A percentile compares a stretch with the other conserved stretches of the same genome.
phyloP scores from a whole-genome alignment of 371 early-diverging fungal genomes.

The Mortierella sp. region DNA sequence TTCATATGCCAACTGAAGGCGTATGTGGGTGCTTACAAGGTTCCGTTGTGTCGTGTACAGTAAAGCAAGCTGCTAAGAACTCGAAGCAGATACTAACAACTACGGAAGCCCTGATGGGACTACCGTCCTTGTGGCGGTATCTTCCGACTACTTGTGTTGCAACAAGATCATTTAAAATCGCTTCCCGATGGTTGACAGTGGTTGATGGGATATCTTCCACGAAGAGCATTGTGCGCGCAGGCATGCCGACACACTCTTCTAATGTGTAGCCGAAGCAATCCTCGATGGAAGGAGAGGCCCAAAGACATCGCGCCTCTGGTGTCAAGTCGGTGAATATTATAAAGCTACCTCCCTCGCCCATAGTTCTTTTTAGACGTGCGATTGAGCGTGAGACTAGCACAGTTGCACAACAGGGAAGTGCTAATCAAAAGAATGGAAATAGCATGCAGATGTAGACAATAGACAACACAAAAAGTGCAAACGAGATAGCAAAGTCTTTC shows the following conservation, averaged over 20 bases:
- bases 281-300: not conserved
- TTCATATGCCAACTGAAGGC: too few species aligned
- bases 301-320: not conserved
- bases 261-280: not conserved
- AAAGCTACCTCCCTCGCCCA: too few species aligned
- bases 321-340: too few species aligned
- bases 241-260: not conserved
- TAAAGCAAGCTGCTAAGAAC: slow-evolving; percentile 1
- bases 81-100: slow-evolving; percentile 17
- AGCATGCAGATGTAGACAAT: too few species aligned
- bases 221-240: not conserved
- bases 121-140: slow-evolving; percentile 1
- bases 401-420: too few species aligned
- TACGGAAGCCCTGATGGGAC: not conserved
- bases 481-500: too few species aligned
- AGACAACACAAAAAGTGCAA: too few species aligned
- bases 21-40: too few species aligned
- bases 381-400: too few species aligned
- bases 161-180: slow-evolving; percentile 7
- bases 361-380: too few species aligned
- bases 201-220: not conserved
- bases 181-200: not conserved
- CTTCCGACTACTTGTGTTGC: slow-evolving; percentile 9
- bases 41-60: not conserved
- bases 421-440: too few species aligned